Conservation (phyloP, 495 filamentous ascomycete species). For the Neurospora africana region DNA sequence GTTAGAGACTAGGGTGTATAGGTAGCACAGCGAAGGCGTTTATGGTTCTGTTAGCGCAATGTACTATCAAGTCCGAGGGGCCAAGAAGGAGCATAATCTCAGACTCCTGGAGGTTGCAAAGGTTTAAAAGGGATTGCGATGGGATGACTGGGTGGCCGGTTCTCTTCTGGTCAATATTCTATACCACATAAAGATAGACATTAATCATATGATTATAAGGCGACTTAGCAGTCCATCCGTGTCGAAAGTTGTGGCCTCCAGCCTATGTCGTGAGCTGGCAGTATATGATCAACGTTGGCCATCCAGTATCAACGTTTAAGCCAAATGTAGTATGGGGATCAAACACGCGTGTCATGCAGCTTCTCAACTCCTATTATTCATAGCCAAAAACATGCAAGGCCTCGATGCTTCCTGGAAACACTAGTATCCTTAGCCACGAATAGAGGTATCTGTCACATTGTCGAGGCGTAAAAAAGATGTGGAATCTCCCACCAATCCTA, state of each 20-base stretch:
- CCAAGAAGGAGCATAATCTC: background rate
- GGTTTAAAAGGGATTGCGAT: background rate
- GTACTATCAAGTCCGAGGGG: background rate
- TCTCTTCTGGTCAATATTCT: background rate
- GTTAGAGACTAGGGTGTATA: background rate
- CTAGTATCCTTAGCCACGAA: too few relatives aligned
- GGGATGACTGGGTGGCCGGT: background rate
- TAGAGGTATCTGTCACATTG: too few relatives aligned
- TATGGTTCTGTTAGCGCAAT: background rate
- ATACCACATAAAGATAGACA: background rate
- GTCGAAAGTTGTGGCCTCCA: background rate
- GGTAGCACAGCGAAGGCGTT: background rate
- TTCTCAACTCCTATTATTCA: too few relatives aligned
- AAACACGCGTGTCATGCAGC: too few relatives aligned
- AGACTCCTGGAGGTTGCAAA: background rate
- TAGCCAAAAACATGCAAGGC: too few relatives aligned
- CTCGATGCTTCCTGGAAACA: too few relatives aligned
- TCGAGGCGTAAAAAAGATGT: too few relatives aligned
- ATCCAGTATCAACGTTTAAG: too few relatives aligned
- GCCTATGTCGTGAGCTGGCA: background rate
- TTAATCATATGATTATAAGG: background rate
- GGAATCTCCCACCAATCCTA: too few relatives aligned
- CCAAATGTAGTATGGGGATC: too few relatives aligned
- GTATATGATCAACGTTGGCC: too few relatives aligned
- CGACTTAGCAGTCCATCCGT: background rate